Evolutionary conservation across 2,329 filamentous ascomycete genomes (phyloP).

Genomic region (Ophiosphaerella korrae): DNA sequence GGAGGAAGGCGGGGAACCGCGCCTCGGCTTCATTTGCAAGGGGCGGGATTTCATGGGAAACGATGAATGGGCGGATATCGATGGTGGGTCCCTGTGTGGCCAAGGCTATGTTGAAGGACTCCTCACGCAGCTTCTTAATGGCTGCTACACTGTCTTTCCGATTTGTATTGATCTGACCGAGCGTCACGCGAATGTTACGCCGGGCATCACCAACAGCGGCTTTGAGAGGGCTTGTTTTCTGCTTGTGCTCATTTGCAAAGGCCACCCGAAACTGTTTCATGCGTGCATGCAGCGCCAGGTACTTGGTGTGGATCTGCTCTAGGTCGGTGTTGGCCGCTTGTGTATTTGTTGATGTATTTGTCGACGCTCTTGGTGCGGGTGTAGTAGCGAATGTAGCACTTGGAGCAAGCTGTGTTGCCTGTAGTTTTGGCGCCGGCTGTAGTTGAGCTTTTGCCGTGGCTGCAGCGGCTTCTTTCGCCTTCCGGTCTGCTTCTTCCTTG

Average conservation of each 20-base stretch:
- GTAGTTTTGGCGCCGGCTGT: slow-evolving; percentile 21
- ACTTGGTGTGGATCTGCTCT: slow-evolving; percentile 41
- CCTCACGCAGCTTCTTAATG: slow-evolving; percentile 35
- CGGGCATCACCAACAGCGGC: slow-evolving; percentile 37
- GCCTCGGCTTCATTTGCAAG: slow-evolving; percentile 36
- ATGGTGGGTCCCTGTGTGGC: slow-evolving; percentile 34
- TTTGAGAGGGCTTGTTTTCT: slow-evolving; percentile 33
- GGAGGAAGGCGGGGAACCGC: slow-evolving; percentile 51
- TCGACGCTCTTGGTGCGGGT: background rate
- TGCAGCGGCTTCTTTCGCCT: slow-evolving; percentile 33
- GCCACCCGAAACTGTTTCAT: slow-evolving; percentile 45
- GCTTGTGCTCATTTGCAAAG: slow-evolving; percentile 33
- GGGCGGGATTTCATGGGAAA: slow-evolving; percentile 35
- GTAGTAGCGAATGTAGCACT: slow-evolving; percentile 4
- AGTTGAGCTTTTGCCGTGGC: slow-evolving; percentile 30
- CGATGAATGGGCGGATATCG: slow-evolving; percentile 45
- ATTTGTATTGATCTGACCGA: slow-evolving; percentile 43
- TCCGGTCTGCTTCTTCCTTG: slow-evolving; percentile 37
- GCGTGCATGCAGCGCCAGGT: slow-evolving; percentile 41
- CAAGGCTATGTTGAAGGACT: slow-evolving; percentile 34
- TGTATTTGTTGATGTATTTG: slow-evolving; percentile 4
- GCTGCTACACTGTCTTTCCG: slow-evolving; percentile 32
- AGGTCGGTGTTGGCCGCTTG: slow-evolving; percentile 21
- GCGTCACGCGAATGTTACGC: slow-evolving; percentile 34
- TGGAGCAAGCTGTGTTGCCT: slow-evolving; percentile 11